Base-by-base conservation (phyloP, 2,329 filamentous ascomycete species). In the Aureobasidium sp. region DNA sequence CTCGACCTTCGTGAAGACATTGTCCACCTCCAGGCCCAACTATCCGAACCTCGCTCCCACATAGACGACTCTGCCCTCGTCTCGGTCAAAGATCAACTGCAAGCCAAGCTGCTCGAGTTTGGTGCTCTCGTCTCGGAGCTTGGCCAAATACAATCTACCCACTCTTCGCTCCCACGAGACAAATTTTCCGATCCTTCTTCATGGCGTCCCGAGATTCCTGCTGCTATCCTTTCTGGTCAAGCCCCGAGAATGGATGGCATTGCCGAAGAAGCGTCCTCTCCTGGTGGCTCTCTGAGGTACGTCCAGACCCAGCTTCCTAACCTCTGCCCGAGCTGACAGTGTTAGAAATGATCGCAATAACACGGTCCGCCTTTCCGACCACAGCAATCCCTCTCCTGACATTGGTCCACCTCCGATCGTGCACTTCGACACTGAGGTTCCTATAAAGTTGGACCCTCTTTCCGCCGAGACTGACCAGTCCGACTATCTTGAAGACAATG, bases 21-120 rank as follows among this genome's bases (percentile, higher is more conserved):
- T 49, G 73, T 92, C 57, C 83, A 84, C 56, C 78, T 92, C 2
- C 84, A 91, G 69, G 84, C 83, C 61, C 83, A 89, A 61, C 75
- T 89, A 14, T 62, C 66, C 37, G 82, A 88, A 62, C 81, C 85
- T 66, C 84, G 82, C 60, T 79, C 81, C 52, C 76, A 81, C 49
- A 80, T 81, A 49, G 77, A 83, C 58, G 82, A 86, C 33, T 82
- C 85, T 62, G 84, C 88, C 64, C 84, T 89, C 11, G 76, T 85
- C 64, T 81, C 81, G n/a, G 84, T 92, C 67, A 91, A 87, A 71
- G 79, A 80, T 49, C 83, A 86, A 71, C 78, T 95, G 65, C 86
- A 91, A 70, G 79, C 82, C 2, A 91, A 92, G 74, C 78, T 94
- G 22, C 76, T 81, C 37, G 88, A 92, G 76, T 82, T 91, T 74